A percentile compares a stretch with the other conserved stretches of the same genome.
These are phyloP conservation scores for Cutaneotrichosporon spelunceum DNA, from an alignment of 1,284 basidiomycete genomes.

Conservation along the genomic window DNA sequence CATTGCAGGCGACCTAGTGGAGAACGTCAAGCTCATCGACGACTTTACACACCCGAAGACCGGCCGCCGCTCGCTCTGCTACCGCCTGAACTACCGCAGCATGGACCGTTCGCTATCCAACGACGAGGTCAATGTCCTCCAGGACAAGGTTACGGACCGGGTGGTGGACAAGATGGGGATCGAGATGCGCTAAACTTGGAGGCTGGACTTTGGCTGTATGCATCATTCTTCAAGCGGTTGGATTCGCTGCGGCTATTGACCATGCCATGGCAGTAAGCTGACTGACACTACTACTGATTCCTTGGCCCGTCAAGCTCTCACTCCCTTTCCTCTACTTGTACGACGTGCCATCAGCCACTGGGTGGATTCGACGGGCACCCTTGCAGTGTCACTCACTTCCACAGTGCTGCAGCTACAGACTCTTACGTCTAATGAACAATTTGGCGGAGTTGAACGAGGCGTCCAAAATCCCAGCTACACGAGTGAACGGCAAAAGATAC, in stretches of 20 bases:
- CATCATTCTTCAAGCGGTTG: constrained; percentile 1
- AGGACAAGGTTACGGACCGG: constrained; percentile 55
- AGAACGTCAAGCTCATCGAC: constrained; percentile 88
- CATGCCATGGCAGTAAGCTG: too few relatives aligned
- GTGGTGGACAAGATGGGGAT: constrained; percentile 54
- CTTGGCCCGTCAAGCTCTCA: not conserved
- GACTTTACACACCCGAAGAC: constrained; percentile 89
- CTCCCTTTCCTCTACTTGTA: not conserved
- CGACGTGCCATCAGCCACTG: too few relatives aligned
- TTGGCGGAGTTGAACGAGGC: too few relatives aligned
- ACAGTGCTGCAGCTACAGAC: too few relatives aligned
- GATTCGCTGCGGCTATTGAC: not conserved
- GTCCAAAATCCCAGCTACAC: too few relatives aligned
- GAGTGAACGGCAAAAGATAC: too few relatives aligned
- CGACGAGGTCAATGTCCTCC: constrained; percentile 80
- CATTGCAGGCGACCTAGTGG: constrained; percentile 83
- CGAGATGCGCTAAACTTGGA: constrained; percentile 48
- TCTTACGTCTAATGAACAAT: too few relatives aligned
- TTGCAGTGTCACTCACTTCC: too few relatives aligned
- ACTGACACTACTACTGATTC: too few relatives aligned
- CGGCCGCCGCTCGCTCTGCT: constrained; percentile 73
- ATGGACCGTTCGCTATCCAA: constrained; percentile 95
- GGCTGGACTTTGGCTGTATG: not conserved
- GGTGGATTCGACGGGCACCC: too few relatives aligned
- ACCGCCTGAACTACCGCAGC: constrained; percentile 89